Evolutionary conservation across 768 basidiomycete species (phyloP), one percentile per base, ranked within the genome.

Genomic region (Lactarius evosmus): DNA sequence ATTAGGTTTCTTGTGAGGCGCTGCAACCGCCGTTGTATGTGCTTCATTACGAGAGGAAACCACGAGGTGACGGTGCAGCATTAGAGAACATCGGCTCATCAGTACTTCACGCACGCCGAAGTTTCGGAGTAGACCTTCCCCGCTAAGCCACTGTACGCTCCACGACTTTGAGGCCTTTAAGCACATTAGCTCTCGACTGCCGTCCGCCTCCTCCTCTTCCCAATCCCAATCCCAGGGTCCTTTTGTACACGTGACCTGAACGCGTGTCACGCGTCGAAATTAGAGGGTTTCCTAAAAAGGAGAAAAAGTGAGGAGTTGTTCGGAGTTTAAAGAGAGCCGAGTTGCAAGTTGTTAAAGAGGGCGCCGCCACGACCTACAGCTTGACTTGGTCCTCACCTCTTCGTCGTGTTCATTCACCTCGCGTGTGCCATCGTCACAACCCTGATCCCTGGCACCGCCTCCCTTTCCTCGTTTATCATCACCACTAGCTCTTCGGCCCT

Each of bases 201-300:
- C 36, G 14, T 7, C 52, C 52, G 52, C 12, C 36, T 57, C 22
- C 27, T 40, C 56, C 4, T 14, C 25, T 44, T 44, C 27, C 51
- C 12, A 22, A 17, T n/a, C 0, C 32, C 9, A 34, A 19, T n/a
- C n/a, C 46, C 46, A 49, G n/a, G n/a, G 33, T 41, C 40, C 29
- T 44, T 25, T 9, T 5, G 8, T 1, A 19, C 67, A 68, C 67
- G 67, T 68, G 67, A 68, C 38, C 7, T 4, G 5, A 53, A 60
- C 66, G 65, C 67, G 66, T 62, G 65, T 49, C 60, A 62, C 67
- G 67, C 67, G 67, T 68, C 67, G 27, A 60, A 38, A 22, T 11
- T 51, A 51, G 33, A 36, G 32, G 12, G 17, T 61, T 65, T 60
- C 66, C 66, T 5, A 46, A 68, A 62, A 53, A 60, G 50, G 65